Base-by-base conservation (phyloP, 140 eudicot genomes). In the Stevia rebaudiana region DNA sequence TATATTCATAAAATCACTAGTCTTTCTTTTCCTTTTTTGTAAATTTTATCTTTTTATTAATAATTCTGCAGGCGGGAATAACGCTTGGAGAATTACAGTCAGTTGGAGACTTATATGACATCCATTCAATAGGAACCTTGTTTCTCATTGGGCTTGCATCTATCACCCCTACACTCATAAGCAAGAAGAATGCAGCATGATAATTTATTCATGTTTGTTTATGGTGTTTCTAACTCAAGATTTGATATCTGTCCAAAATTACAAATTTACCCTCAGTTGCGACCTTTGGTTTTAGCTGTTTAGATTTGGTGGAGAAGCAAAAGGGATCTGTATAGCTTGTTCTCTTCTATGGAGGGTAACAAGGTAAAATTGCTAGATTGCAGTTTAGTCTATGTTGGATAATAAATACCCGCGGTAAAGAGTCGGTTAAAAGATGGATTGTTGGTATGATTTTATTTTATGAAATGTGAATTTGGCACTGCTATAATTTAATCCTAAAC, bases 31-130 rank as follows among this genome's bases (percentile, higher is more conserved):
- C 11, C 35, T 21, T 18, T 21, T 64, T 46, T 8, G 16, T 30
- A 12, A 5, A 23, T 51, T 6, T 43, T 0, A 23, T 28, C 13
- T 54, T 19, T 6, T 54, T 30, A 0, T 43, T 22, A 0, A 17
- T 48, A 67, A 24, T 48, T 17, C 13, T 12, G 40, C 79, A 80
- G 91, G 97, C 97, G 23, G 97, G 97, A 76, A 81, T 89, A 65
- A 80, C 91, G 52, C 91, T 85, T 44, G 88, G 95, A 43, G 95
- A 89, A 25, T 64, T 89, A 74, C 86, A 78, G 17, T 89, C 97
- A 25, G 54, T 86, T 28, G 86, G 86, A 62, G 95, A 89, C 63
- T 75, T 89, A 15, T 89, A 89, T 19, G 92, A 86, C 69, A 68
- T 85, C 52, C 84, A 89, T 40, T 83, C 95, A 3, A 73, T 86